phyloP scores from a whole-genome alignment of 2,329 filamentous ascomycete genomes.

The Alternaria consortialis region DNA sequence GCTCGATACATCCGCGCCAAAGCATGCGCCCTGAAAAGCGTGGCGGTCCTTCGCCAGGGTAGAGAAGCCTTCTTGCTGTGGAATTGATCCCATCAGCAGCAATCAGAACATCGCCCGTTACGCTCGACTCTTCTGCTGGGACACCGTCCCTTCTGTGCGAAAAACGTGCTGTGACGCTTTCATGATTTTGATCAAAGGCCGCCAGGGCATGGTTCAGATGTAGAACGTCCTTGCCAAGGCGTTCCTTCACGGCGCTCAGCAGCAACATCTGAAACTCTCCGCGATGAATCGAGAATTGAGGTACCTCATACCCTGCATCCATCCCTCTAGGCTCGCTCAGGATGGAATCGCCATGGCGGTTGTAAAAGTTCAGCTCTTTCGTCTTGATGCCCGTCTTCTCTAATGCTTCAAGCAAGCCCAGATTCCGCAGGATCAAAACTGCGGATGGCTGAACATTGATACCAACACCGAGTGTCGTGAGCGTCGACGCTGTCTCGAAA shows the following conservation, averaged over 20 bases:
- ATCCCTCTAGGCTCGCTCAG: slow-evolving; percentile 55
- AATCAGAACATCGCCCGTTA: slow-evolving; percentile 50
- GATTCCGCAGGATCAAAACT: slow-evolving; percentile 56
- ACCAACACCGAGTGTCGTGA: slow-evolving; percentile 57
- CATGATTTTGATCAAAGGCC: slow-evolving; percentile 48
- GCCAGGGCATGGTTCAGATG: slow-evolving; percentile 53
- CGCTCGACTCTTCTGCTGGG: slow-evolving; percentile 40
- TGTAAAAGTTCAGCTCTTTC: slow-evolving; percentile 57
- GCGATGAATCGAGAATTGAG: slow-evolving; percentile 58
- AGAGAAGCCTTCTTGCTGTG: slow-evolving; percentile 52
- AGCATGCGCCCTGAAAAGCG: slow-evolving; percentile 58
- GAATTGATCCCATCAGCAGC: slow-evolving; percentile 59
- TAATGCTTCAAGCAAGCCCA: slow-evolving; percentile 54
- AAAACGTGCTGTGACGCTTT: slow-evolving; percentile 52
- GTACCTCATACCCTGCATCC: slow-evolving; percentile 54
- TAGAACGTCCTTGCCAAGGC: slow-evolving; percentile 52
- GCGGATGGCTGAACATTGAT: slow-evolving; percentile 60
- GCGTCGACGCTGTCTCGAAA: slow-evolving; percentile 54
- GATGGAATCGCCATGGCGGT: slow-evolving; percentile 55
- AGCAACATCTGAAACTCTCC: slow-evolving; percentile 59
- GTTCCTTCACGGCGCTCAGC: slow-evolving; percentile 53
- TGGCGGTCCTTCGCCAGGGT: slow-evolving; percentile 56
- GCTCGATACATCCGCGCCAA: slow-evolving; percentile 57
- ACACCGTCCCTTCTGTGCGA: slow-evolving; percentile 37
- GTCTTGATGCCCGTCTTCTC: slow-evolving; percentile 55